phyloP scores from a whole-genome alignment of 192 early-diverging fungal genomes.

The Coemansia sp. region DNA sequence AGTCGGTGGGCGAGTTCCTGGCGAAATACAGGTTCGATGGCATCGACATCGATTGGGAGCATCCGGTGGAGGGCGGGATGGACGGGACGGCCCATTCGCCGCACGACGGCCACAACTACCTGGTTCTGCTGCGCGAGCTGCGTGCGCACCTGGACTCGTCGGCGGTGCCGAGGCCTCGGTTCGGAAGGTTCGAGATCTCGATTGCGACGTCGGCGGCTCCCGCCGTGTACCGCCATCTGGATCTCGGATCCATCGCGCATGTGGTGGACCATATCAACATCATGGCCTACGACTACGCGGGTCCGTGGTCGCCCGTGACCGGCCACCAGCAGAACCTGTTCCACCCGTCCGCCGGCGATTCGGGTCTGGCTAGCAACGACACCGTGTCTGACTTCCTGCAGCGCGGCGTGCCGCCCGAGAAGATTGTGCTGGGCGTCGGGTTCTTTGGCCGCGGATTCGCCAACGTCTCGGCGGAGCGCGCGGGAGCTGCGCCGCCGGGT shows the following conservation, averaged over 20 bases:
- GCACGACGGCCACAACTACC: conserved; percentile 81
- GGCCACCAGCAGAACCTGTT: conserved; percentile 91
- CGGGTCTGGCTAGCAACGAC: conserved; percentile 59
- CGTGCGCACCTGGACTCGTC: conserved; percentile 64
- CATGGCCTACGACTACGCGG: conserved; percentile 88
- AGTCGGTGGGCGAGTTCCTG: conserved; percentile 51
- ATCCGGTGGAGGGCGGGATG: conserved; percentile 66
- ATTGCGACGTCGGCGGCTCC: conserved; percentile 69
- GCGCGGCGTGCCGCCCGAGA: conserved; percentile 76
- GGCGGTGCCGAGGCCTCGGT: conserved; percentile 24
- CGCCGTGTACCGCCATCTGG: conserved; percentile 62
- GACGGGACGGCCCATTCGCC: conserved; percentile 61
- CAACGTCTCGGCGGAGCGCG: conserved; percentile 65
- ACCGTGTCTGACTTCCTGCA: conserved; percentile 72
- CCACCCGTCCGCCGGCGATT: conserved; percentile 60
- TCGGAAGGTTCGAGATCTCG: conserved; percentile 62
- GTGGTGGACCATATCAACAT: conserved; percentile 81
- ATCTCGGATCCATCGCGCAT: conserved; percentile 62
- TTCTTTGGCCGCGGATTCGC: conserved; percentile 94
- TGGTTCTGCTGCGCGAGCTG: conserved; percentile 70
- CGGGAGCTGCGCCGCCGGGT: conserved; percentile 47
- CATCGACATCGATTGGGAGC: conserved; percentile 79
- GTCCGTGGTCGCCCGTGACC: conserved; percentile 63
- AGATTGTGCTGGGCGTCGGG: conserved; percentile 88
- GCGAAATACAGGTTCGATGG: conserved; percentile 55